A percentile compares a stretch with the other conserved stretches of the same genome.
These are phyloP conservation scores for Parachaetomium inaequale DNA, from an alignment of 495 filamentous ascomycete species.

Conservation along the genomic window DNA sequence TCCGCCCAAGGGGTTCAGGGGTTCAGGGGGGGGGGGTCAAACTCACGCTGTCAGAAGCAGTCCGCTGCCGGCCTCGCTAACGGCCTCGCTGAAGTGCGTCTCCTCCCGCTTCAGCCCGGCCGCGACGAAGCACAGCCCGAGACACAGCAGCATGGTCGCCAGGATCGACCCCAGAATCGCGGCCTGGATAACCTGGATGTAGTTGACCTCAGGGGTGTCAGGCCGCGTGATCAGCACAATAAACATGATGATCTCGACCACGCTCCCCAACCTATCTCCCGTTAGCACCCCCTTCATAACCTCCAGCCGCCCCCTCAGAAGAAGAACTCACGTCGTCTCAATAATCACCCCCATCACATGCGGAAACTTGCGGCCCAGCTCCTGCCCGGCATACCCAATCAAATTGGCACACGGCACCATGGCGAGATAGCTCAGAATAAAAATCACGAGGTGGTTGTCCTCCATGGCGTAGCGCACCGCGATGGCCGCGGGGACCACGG, in stretches of 20 bases:
- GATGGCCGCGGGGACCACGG: slow-evolving; percentile 52
- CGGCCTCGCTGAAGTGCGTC: slow-evolving; percentile 67
- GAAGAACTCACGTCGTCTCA: slow-evolving; percentile 56
- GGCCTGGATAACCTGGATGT: slow-evolving; percentile 67
- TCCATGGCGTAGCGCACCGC: slow-evolving; percentile 41
- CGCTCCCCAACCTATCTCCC: slow-evolving; percentile 53
- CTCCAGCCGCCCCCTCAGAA: background rate
- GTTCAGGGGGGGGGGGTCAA: background rate
- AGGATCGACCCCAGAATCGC: slow-evolving; percentile 37
- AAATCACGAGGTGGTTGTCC: slow-evolving; percentile 48
- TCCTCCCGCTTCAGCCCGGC: slow-evolving; percentile 64
- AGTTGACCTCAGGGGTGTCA: slow-evolving; percentile 24
- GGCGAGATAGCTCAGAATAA: slow-evolving; percentile 46
- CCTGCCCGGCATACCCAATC: slow-evolving; percentile 76
- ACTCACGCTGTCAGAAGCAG: slow-evolving; percentile 72
- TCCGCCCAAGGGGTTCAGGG: background rate
- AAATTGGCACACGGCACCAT: slow-evolving; percentile 88
- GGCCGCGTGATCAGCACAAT: slow-evolving; percentile 58
- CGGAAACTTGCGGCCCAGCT: slow-evolving; percentile 73
- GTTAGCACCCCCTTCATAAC: background rate
- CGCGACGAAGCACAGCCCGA: slow-evolving; percentile 59
- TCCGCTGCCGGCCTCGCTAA: slow-evolving; percentile 78
- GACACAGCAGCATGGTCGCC: slow-evolving; percentile 41
- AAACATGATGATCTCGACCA: slow-evolving; percentile 82
- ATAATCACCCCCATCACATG: slow-evolving; percentile 71